Evolutionary conservation across 306 rosid species (phyloP).

Genomic region (Malus sylvestris): DNA sequence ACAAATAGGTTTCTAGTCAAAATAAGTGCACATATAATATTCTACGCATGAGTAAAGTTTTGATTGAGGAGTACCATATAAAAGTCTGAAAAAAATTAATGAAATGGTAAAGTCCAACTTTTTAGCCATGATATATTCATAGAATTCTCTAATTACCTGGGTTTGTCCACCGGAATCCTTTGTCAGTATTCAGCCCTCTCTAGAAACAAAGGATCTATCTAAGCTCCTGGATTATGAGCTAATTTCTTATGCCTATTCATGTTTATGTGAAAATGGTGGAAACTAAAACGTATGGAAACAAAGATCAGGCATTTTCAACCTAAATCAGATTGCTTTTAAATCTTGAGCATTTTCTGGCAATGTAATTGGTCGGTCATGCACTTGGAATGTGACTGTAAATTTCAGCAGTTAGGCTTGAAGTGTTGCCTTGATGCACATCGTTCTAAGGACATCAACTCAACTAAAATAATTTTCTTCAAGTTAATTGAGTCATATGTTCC

Average conservation of each 20-base stretch:
- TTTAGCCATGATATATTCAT: no score
- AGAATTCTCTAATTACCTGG: neutral
- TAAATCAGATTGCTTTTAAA: neutral
- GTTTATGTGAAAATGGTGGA: neutral
- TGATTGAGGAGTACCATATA: neutral
- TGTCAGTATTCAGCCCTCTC: neutral
- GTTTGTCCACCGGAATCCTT: neutral
- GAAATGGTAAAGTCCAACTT: neutral
- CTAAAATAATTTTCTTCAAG: neutral
- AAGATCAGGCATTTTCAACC: neutral
- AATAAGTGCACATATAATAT: neutral
- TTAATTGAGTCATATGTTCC: neutral
- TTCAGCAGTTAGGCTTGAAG: neutral
- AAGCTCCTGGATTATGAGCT: neutral
- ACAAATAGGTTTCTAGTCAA: neutral
- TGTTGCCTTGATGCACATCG: neutral
- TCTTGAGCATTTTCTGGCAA: neutral
- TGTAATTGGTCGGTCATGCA: neutral
- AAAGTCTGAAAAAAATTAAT: neutral
- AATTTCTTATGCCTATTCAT: neutral
- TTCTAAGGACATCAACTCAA: neutral
- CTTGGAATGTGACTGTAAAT: neutral
- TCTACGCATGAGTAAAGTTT: neutral
- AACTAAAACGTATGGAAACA: neutral
- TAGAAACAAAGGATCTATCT: neutral